Evolutionary conservation across 768 basidiomycete species (phyloP).

Genomic region (Fomitopsis pulvina): DNA sequence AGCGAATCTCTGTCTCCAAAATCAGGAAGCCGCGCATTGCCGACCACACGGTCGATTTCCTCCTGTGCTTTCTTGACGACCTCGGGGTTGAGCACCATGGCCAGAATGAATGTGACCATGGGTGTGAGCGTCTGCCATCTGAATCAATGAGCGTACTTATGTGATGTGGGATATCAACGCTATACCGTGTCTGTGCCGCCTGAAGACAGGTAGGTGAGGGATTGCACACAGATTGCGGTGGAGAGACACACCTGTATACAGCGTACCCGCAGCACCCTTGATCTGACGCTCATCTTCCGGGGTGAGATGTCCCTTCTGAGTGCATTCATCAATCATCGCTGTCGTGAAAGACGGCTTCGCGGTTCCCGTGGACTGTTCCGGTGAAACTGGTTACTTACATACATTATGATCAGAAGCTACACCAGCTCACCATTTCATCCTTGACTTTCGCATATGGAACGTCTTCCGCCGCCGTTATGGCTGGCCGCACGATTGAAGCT

Average conservation of each 20-base stretch:
- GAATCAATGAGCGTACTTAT: too few relatives aligned
- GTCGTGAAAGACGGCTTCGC: constrained; percentile 16
- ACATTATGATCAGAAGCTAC: neutral
- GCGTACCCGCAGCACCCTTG: constrained; percentile 14
- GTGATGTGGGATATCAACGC: too few relatives aligned
- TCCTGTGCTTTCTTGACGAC: constrained; percentile 32
- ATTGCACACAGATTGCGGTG: neutral
- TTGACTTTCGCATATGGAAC: constrained; percentile 17
- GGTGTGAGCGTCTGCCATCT: constrained; percentile 32
- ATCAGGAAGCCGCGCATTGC: constrained; percentile 33
- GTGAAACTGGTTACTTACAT: neutral
- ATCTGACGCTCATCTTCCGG: constrained; percentile 17
- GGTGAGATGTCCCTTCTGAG: constrained; percentile 6
- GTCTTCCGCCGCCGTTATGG: constrained; percentile 9
- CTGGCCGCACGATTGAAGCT: neutral
- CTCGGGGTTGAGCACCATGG: constrained; percentile 33
- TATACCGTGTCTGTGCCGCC: constrained; percentile 19
- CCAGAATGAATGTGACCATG: constrained; percentile 34
- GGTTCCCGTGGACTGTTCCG: constrained; percentile 10
- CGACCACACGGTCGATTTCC: constrained; percentile 38
- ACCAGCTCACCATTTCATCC: constrained; percentile 9
- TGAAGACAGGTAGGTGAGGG: neutral
- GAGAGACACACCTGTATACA: constrained; percentile 16
- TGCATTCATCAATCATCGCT: constrained; percentile 13
- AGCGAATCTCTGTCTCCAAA: constrained; percentile 33